These are phyloP conservation scores for Apiospora phragmitis DNA, from an alignment of 2,329 filamentous ascomycete species.

Conservation along the genomic window DNA sequence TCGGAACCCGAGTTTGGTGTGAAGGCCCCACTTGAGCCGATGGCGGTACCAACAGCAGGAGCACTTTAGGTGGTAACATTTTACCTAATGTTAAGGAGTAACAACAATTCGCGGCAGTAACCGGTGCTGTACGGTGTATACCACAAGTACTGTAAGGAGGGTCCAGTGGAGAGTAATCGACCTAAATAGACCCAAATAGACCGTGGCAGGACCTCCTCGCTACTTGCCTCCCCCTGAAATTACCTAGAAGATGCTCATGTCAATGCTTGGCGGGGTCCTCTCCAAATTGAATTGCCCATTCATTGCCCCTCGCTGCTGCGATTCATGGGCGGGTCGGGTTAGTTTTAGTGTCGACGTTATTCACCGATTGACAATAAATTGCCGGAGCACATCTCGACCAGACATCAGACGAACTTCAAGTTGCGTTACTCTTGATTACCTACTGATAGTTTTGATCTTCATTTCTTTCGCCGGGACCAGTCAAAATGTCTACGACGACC, in stretches of 20 bases:
- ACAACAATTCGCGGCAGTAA: neutral
- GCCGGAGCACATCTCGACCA: neutral
- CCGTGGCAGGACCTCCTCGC: neutral
- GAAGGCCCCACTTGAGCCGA: neutral
- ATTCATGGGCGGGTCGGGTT: neutral
- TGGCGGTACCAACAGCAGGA: neutral
- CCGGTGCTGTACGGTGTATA: neutral
- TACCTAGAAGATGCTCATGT: neutral
- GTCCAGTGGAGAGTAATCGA: neutral
- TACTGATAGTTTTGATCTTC: neutral
- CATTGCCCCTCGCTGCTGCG: neutral
- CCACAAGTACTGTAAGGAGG: neutral
- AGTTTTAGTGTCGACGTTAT: neutral
- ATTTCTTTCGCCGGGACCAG: neutral
- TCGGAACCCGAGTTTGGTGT: neutral
- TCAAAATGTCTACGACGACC: conserved; percentile 32
- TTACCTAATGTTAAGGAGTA: neutral
- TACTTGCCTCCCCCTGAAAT: neutral
- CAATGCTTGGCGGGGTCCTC: neutral
- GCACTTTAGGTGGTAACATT: neutral
- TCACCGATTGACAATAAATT: conserved; percentile 6
- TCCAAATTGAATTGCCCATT: neutral
- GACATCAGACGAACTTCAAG: neutral
- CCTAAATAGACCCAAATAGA: neutral
- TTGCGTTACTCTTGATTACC: neutral